Conservation (phyloP, 129 eudicot genomes). For the Sambucus nigra region DNA sequence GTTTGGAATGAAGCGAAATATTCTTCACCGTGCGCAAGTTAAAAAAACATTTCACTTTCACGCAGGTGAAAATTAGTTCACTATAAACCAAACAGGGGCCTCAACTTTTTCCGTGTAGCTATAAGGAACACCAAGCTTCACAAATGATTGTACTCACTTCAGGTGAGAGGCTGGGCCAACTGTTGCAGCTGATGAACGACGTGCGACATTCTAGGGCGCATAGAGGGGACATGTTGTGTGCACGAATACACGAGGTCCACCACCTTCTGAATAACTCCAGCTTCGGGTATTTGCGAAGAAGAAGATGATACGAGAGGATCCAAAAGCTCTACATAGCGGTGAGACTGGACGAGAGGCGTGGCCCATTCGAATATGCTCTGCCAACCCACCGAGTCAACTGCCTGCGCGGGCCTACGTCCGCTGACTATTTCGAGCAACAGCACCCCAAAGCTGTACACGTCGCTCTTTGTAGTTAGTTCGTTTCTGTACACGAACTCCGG, state of each 20-base stretch:
- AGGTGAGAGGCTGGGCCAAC: slow-evolving; percentile 34
- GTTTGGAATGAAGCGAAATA: no score
- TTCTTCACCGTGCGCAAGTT: no score
- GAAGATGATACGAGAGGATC: slow-evolving; percentile 69
- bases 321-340: slow-evolving; percentile 65
- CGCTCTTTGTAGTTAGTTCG: slow-evolving; percentile 89
- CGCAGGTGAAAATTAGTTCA: no score
- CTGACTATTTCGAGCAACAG: slow-evolving; percentile 66
- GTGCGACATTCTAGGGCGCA: slow-evolving; percentile 97
- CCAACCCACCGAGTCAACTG: slow-evolving; percentile 81
- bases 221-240: slow-evolving; percentile 88
- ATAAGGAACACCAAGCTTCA: no score
- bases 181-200: slow-evolving; percentile 97
- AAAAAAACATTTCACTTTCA: no score
- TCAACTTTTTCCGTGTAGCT: no score
- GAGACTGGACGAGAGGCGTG: slow-evolving; percentile 78
- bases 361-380: slow-evolving; percentile 97
- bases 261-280: slow-evolving; percentile 81
- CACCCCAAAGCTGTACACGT: slow-evolving; percentile 93
- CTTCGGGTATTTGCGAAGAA: slow-evolving; percentile 62
- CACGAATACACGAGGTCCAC: slow-evolving; percentile 88
- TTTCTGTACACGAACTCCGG: slow-evolving; percentile 93
- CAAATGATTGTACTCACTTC: no score
- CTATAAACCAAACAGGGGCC: no score
- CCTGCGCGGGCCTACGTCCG: slow-evolving; percentile 85